phyloP scores from a whole-genome alignment of 306 rosid species.

The Spatholobus suberectus region DNA sequence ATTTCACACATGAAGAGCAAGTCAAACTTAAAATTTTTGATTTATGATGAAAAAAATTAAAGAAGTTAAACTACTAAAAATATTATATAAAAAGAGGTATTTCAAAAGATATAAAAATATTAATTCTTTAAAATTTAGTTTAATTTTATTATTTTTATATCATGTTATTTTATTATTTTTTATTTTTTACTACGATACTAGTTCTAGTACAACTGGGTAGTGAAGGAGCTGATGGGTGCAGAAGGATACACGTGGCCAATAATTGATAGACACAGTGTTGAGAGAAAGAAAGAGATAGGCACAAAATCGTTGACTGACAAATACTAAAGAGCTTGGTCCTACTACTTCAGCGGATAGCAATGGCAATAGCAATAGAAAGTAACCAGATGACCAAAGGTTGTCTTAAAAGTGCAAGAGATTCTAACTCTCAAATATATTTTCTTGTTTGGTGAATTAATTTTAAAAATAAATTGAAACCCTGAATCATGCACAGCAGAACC shows the following conservation, averaged over 20 bases:
- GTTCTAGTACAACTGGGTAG: no score
- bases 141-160: no score
- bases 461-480: neutral
- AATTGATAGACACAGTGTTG: neutral
- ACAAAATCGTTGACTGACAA: neutral
- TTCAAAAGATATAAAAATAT: no score
- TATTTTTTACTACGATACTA: no score
- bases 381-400: neutral
- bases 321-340: constrained; percentile 35
- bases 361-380: constrained; percentile 5
- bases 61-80: no score
- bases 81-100: no score
- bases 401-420: neutral
- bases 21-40: no score
- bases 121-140: no score
- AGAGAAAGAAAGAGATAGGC: neutral
- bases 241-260: constrained; percentile 14
- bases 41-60: no score
- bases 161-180: no score
- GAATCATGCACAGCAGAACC: neutral
- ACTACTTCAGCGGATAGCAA: neutral
- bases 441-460: neutral
- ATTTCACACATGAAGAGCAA: no score
- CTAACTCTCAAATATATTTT: neutral
- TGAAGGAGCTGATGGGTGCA: neutral